phyloP scores from a whole-genome alignment of 2,329 filamentous ascomycete genomes.

The Fusarium devonianum region DNA sequence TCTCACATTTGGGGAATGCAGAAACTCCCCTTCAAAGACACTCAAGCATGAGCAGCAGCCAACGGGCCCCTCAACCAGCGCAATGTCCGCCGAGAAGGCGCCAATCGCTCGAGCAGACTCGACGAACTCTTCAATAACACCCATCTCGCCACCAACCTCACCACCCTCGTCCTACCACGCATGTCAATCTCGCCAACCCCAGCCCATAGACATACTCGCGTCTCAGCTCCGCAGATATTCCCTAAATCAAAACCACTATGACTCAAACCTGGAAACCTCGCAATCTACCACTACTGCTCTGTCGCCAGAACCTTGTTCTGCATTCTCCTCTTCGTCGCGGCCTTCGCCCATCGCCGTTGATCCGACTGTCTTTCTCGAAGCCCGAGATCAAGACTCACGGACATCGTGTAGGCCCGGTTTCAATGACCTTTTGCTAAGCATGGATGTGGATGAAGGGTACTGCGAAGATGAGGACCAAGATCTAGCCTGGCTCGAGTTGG shows the following conservation, averaged over 20 bases:
- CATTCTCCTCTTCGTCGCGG: too few species aligned
- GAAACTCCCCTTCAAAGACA: slow-evolving; percentile 25
- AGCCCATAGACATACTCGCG: slow-evolving; percentile 34
- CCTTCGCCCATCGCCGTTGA: slow-evolving; percentile 12
- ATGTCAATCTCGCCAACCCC: slow-evolving; percentile 11
- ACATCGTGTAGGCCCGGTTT: slow-evolving; percentile 10
- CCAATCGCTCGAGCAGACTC: slow-evolving; percentile 1
- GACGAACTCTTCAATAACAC: slow-evolving; percentile 7
- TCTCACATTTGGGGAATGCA: slow-evolving; percentile 31
- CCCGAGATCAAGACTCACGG: neutral
- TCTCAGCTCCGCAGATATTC: slow-evolving; percentile 35
- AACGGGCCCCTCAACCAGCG: neutral
- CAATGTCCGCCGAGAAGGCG: slow-evolving; percentile 10
- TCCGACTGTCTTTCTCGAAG: slow-evolving; percentile 4
- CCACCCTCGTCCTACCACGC: slow-evolving; percentile 9
- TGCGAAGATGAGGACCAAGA: slow-evolving; percentile 39
- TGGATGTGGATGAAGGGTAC: slow-evolving; percentile 44
- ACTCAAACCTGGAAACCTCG: neutral
- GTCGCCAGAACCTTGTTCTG: too few species aligned
- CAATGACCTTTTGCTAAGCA: neutral
- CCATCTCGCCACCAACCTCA: slow-evolving; percentile 33
- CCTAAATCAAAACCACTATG: slow-evolving; percentile 18
- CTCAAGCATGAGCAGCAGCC: slow-evolving; percentile 8
- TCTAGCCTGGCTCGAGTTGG: slow-evolving; percentile 38
- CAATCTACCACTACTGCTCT: slow-evolving; percentile 10